Conservation (phyloP, 345 rosid species). For the Turnera subulata region DNA sequence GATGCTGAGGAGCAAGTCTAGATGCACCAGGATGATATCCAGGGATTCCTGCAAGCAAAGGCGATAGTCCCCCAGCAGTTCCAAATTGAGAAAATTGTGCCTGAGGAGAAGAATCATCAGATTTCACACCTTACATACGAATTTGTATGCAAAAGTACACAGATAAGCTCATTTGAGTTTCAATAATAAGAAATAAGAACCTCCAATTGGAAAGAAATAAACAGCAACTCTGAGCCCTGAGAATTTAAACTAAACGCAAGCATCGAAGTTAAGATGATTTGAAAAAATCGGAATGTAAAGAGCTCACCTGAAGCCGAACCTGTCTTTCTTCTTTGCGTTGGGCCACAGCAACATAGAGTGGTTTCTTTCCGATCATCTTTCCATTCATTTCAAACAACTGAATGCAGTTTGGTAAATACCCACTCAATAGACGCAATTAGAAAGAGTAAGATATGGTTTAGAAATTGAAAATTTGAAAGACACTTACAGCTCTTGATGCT, state of each 20-base stretch:
- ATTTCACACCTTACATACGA: no score
- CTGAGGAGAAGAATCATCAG: slow-evolving; percentile 10
- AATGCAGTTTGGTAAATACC: slow-evolving; percentile 2
- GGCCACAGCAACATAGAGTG: slow-evolving; percentile 27
- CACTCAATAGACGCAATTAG: not conserved
- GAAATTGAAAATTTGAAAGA: not conserved
- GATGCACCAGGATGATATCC: slow-evolving; percentile 23
- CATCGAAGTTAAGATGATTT: no score
- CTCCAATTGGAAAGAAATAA: no score
- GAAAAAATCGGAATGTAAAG: not conserved
- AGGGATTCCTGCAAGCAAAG: slow-evolving; percentile 24
- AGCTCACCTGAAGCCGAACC: slow-evolving; percentile 23
- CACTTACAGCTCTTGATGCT: slow-evolving; percentile 25
- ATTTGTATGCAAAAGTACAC: no score
- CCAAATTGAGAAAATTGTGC: slow-evolving; percentile 29
- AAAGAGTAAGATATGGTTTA: not conserved
- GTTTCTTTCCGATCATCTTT: slow-evolving; percentile 23
- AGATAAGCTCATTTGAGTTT: no score
- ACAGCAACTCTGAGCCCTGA: no score
- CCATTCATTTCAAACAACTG: slow-evolving; percentile 31
- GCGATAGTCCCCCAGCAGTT: slow-evolving; percentile 18
- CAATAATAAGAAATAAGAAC: no score
- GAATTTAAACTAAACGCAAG: no score
- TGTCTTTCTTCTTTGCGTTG: slow-evolving; percentile 26
- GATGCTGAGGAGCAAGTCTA: slow-evolving; percentile 21